Evolutionary conservation across 768 basidiomycete species (phyloP).

Genomic region (Boletus tylopilopsis): DNA sequence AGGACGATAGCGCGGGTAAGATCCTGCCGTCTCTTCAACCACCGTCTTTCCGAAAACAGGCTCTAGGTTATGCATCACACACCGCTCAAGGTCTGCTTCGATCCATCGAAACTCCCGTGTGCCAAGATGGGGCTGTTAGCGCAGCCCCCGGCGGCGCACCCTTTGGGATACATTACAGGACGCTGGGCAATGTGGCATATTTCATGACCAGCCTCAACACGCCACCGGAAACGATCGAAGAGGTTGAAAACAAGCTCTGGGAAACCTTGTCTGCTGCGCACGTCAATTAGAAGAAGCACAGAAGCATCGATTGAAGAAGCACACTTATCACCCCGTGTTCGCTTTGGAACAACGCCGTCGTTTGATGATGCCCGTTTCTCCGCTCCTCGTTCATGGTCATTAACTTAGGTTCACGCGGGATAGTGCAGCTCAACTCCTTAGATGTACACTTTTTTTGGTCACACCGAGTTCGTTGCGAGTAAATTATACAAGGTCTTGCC

Average conservation of each 20-base stretch:
- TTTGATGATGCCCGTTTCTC: not conserved
- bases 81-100: slow-evolving; percentile 62
- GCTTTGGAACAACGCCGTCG: not conserved
- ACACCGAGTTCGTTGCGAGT: not conserved
- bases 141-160: slow-evolving; percentile 50
- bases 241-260: slow-evolving; percentile 64
- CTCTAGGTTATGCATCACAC: slow-evolving; percentile 53
- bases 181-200: slow-evolving; percentile 89
- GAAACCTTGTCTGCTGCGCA: slow-evolving; percentile 19
- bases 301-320: not conserved
- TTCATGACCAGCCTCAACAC: slow-evolving; percentile 90
- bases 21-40: not conserved
- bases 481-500: not conserved
- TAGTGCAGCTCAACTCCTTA: too few relatives aligned
- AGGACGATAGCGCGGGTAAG: slow-evolving; percentile 53
- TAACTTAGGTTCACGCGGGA: not conserved
- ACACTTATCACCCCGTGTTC: not conserved
- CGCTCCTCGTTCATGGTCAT: not conserved
- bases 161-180: slow-evolving; percentile 79
- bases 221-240: slow-evolving; percentile 44
- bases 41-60: not conserved
- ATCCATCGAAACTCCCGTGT: slow-evolving; percentile 39
- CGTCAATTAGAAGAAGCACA: not conserved
- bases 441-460: not conserved
- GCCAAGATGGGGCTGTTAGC: slow-evolving; percentile 29